These are phyloP conservation scores for Russula griseocarnosa DNA, from an alignment of 768 basidiomycete genomes.

Conservation along the genomic window DNA sequence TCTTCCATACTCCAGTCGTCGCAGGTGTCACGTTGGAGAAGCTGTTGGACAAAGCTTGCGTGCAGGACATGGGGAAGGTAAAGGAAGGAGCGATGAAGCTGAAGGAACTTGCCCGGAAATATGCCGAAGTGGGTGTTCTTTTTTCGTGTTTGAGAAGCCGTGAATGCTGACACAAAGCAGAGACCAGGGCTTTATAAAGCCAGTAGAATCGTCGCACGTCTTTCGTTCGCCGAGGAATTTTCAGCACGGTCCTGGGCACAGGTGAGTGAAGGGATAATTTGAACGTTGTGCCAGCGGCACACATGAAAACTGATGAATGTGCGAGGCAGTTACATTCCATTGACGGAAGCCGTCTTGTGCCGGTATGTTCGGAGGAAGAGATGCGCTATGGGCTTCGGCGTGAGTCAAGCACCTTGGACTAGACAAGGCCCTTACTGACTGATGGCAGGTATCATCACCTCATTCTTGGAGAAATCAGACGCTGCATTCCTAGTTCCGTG, in stretches of 20 bases:
- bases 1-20: conserved; percentile 12
- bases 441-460: conserved; percentile 6
- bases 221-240: conserved; percentile 17
- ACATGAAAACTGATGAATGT: not conserved
- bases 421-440: not conserved
- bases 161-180: conserved; percentile 9
- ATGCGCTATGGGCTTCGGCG: conserved; percentile 12
- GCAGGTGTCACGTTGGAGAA: conserved; percentile 2
- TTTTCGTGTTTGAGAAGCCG: not conserved
- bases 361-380: conserved; percentile 6
- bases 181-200: not conserved
- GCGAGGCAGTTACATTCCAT: conserved; percentile 15
- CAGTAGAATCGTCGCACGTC: not conserved
- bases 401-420: not conserved
- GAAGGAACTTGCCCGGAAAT: conserved; percentile 16
- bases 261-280: conserved; percentile 4
- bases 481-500: conserved; percentile 21
- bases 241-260: conserved; percentile 23
- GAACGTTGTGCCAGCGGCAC: no score
- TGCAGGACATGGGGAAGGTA: conserved; percentile 21
- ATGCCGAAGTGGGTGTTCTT: conserved; percentile 9
- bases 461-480: conserved; percentile 5
- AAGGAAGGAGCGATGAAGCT: not conserved
- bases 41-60: conserved; percentile 5
- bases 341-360: not conserved